Evolutionary conservation across 176 grass and related monocot genomes (phyloP), one percentile per base, ranked within the genome.

Genomic region (Pharus latifolius): DNA sequence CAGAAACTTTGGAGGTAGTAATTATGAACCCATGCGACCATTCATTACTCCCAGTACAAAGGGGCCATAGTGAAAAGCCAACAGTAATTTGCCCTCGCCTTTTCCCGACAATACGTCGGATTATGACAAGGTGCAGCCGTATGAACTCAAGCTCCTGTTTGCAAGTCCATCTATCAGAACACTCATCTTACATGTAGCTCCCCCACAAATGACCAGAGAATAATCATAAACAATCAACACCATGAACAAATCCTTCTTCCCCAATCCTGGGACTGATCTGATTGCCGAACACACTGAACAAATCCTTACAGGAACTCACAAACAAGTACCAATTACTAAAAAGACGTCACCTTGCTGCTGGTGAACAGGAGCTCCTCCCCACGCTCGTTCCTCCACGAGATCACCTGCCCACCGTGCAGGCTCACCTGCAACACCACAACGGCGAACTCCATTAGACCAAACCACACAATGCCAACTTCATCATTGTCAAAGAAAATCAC

Each of bases 361-460:
- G 94, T 98, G 85, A 98, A 98, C 56, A 98, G 83, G 32, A 90
- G 83, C 49, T 98, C 94, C 78, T 98, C 86, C 18, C 89, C 94
- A 37, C 80, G 84, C 61, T 98, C 89, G 78, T 90, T 98, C 79
- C 33, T 90, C 94, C 94, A 98, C 25, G 94, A 98, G 78, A 88
- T 61, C 60, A 98, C 86, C 70, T 98, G 94, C 3, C 86, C 94
- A 60, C 94, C 94, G 78, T 90, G 84, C 70, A 93, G 74, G 85
- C 94, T 98, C 78, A 98, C 86, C 94, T 98, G 86, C 66, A 48
- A 47, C 34, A 63, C 42, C 47, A 54, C 20, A 3, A 13, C 29
- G 63, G 43, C 29, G 12, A 86, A 66, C 52, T 46, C 67, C 68
- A 30, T 67, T 31, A 78, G 51, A 55, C 19, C 47, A 2, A 71